Evolutionary conservation across 2,329 filamentous ascomycete genomes (phyloP).

Genomic region (Exserohilum rostratum): DNA sequence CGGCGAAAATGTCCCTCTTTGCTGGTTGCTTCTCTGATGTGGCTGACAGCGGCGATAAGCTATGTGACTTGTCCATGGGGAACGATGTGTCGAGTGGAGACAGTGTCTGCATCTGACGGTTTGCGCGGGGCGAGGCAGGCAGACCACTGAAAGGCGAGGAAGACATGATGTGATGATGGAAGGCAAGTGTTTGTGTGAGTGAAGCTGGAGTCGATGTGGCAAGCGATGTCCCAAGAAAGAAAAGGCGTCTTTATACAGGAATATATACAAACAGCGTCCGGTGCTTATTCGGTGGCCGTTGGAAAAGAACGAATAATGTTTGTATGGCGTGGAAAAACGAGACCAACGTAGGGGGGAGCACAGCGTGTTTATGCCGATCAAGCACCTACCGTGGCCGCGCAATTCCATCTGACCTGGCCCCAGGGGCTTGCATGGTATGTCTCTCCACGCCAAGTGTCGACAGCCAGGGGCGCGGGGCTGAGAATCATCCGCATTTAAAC

Average conservation of each 20-base stretch:
- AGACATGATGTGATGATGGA: conserved; percentile 23
- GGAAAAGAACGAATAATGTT: conserved; percentile 22
- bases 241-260: conserved; percentile 7
- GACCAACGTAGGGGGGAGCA: conserved; percentile 23
- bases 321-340: conserved; percentile 23
- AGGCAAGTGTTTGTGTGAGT: background rate
- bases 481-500: conserved; percentile 23
- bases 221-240: background rate
- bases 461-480: conserved; percentile 26
- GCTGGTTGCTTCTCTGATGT: conserved; percentile 21
- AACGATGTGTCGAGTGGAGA: conserved; percentile 32
- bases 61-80: conserved; percentile 7
- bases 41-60: conserved; percentile 24
- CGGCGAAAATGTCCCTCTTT: conserved; percentile 38
- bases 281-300: conserved; percentile 9
- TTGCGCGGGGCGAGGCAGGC: conserved; percentile 32
- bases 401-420: conserved; percentile 31
- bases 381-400: conserved; percentile 22
- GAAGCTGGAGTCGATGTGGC: too few species aligned
- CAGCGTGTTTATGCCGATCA: conserved; percentile 28
- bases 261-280: conserved; percentile 3
- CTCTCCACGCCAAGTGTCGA: conserved; percentile 22
- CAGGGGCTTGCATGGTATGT: conserved; percentile 23
- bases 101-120: conserved; percentile 25
- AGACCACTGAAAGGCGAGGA: conserved; percentile 27